A percentile compares a stretch with the other conserved stretches of the same genome.
Conservation (phyloP, 257 asterid species). For the Asclepias syriaca region DNA sequence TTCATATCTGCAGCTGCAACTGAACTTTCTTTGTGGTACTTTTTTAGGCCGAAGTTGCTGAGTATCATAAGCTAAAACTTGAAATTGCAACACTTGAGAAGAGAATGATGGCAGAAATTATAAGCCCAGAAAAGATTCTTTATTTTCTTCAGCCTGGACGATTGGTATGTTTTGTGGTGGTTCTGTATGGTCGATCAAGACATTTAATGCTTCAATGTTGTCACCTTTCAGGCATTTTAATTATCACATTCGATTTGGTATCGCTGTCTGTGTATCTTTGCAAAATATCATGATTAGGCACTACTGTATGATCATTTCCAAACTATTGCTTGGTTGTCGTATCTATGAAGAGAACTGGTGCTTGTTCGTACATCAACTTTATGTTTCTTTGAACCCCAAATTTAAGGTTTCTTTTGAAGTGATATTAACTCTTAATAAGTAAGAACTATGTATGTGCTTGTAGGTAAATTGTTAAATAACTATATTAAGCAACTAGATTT, state of each 20-base stretch:
- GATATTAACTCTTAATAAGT: background rate
- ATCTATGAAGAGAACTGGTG: background rate
- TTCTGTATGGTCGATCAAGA: background rate
- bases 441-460: background rate
- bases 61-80: slow-evolving; percentile 75
- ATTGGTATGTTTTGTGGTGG: slow-evolving; percentile 56
- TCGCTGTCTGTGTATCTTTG: background rate
- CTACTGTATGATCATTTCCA: background rate
- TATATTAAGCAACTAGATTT: background rate
- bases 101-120: slow-evolving; percentile 87
- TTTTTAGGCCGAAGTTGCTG: slow-evolving; percentile 79
- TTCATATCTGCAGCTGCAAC: slow-evolving; percentile 6
- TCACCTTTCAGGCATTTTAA: background rate
- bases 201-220: background rate
- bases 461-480: background rate
- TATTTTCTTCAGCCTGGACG: slow-evolving; percentile 87
- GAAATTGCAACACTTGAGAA: slow-evolving; percentile 74
- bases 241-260: background rate
- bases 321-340: background rate
- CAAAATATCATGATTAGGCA: background rate
- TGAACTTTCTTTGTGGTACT: slow-evolving; percentile 18
- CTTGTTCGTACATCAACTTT: background rate
- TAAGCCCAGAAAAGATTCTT: slow-evolving; percentile 81
- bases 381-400: background rate
- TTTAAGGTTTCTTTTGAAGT: background rate